phyloP scores from a whole-genome alignment of 176 grass and related monocot species.

The Eleusine indica region DNA sequence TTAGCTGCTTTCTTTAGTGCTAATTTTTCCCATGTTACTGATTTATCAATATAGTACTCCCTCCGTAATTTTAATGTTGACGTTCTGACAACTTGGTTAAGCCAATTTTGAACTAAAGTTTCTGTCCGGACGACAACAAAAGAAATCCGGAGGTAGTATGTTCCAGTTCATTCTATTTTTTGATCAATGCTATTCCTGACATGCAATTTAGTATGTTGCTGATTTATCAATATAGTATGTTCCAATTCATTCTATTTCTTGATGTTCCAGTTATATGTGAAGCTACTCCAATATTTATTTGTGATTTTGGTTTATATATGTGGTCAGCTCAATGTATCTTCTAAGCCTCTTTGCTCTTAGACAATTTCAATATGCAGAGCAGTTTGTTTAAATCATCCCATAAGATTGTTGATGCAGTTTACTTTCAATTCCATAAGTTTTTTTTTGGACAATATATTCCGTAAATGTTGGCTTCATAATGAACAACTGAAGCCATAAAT shows the following conservation, averaged over 20 bases:
- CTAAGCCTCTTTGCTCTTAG: conserved; percentile 12
- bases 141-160: no score
- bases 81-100: no score
- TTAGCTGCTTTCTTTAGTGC: background rate
- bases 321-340: conserved; percentile 19
- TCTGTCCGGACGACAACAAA: no score
- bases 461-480: background rate
- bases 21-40: background rate
- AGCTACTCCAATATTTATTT: conserved; percentile 5
- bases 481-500: background rate
- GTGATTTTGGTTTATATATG: conserved; percentile 8
- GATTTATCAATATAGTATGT: background rate
- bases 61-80: no score
- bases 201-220: no score
- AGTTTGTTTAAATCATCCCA: background rate
- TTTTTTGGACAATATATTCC: no score
- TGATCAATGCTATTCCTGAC: background rate
- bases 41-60: background rate
- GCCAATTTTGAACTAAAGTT: no score
- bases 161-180: conserved; percentile 22
- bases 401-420: conserved; percentile 1
- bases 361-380: conserved; percentile 22
- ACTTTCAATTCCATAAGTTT: background rate
- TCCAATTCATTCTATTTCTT: conserved; percentile 18
- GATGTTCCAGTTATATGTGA: background rate